Percentiles rank a stretch among this genome's conserved stretches.
These are phyloP conservation scores for Globisporangium alternatum DNA, from an alignment of 352 stramenopile genomes.

Conservation along the genomic window DNA sequence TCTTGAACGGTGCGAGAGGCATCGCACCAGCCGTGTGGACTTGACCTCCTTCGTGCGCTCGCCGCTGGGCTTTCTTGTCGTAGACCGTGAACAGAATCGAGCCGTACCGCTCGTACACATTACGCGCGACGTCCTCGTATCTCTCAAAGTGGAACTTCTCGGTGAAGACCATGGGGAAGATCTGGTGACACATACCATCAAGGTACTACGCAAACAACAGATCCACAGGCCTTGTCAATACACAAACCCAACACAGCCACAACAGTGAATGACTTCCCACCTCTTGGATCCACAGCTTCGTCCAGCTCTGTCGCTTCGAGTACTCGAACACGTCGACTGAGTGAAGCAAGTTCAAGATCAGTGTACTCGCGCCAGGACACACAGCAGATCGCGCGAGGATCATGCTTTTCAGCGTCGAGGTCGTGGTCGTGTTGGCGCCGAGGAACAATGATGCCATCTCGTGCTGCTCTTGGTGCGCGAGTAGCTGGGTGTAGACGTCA, in stretches of 20 bases:
- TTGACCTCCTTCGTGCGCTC: background rate
- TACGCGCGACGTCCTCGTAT: constrained; percentile 49
- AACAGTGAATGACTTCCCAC: constrained; percentile 19
- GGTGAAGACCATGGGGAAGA: constrained; percentile 66
- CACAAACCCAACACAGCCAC: background rate
- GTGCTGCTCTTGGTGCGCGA: constrained; percentile 42
- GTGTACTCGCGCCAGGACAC: constrained; percentile 54
- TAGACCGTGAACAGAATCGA: constrained; percentile 35
- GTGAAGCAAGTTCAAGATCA: constrained; percentile 68
- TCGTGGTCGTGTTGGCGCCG: constrained; percentile 42
- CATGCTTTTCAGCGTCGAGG: constrained; percentile 43
- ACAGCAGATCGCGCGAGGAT: constrained; percentile 50
- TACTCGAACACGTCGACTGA: constrained; percentile 46
- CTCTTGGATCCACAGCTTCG: constrained; percentile 64
- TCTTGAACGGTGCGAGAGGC: constrained; percentile 41
- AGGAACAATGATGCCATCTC: constrained; percentile 48
- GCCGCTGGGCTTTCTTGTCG: constrained; percentile 7
- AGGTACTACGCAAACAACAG: constrained; percentile 41
- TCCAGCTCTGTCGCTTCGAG: constrained; percentile 22
- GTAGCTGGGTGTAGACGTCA: constrained; percentile 57
- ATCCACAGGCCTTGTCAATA: background rate
- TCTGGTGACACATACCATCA: constrained; percentile 61
- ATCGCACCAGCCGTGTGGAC: constrained; percentile 5
- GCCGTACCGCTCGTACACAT: constrained; percentile 54
- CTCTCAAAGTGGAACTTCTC: constrained; percentile 49